A percentile compares a stretch with the other conserved stretches of the same genome.
Conservation (phyloP, 208 protist species). For the Leishmania lainsoni region DNA sequence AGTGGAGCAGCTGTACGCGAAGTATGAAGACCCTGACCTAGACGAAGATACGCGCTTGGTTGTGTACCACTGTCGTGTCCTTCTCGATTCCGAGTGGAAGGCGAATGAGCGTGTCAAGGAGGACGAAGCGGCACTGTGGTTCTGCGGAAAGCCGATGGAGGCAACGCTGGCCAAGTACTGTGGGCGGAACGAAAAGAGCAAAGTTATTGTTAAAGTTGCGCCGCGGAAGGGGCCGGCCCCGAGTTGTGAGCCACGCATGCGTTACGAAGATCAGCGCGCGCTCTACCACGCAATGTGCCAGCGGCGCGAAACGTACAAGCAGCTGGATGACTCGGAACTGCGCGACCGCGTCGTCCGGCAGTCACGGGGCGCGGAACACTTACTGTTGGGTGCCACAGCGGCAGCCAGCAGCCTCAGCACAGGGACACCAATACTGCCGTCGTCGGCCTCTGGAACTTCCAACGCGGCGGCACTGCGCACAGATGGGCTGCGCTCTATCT, state of each 20-base stretch:
- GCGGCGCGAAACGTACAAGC: constrained; percentile 53
- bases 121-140: constrained; percentile 66
- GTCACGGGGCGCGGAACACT: constrained; percentile 39
- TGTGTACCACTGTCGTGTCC: constrained; percentile 83
- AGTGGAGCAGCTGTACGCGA: constrained; percentile 48
- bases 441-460: not conserved
- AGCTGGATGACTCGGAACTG: constrained; percentile 78
- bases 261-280: constrained; percentile 83
- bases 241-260: constrained; percentile 70
- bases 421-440: not conserved
- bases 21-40: constrained; percentile 72
- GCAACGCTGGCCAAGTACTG: constrained; percentile 50
- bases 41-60: constrained; percentile 69
- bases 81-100: constrained; percentile 74
- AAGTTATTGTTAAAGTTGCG: constrained; percentile 72
- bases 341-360: constrained; percentile 69
- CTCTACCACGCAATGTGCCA: constrained; percentile 55
- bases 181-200: constrained; percentile 71
- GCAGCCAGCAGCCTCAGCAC: not conserved
- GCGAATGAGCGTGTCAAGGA: constrained; percentile 49
- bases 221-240: constrained; percentile 59
- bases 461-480: constrained; percentile 14
- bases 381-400: constrained; percentile 17
- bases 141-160: constrained; percentile 75
- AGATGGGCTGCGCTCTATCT: constrained; percentile 58